Conservation (phyloP, 805 yeast species). For the Kluyveromyces lactis region DNA sequence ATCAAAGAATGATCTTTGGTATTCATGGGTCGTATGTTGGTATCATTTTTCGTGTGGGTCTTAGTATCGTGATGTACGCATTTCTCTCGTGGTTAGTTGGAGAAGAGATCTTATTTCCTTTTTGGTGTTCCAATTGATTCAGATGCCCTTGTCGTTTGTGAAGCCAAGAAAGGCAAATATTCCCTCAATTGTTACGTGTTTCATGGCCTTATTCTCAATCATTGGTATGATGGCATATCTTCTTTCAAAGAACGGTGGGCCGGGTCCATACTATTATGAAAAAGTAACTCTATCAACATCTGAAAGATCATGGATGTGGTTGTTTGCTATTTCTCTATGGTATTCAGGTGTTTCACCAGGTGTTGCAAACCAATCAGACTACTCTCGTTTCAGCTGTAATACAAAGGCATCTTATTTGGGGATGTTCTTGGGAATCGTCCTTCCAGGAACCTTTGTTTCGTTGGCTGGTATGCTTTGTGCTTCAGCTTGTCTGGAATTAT, state of each 20-base stretch:
- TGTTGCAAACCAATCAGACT: conserved; percentile 35
- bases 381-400: conserved; percentile 31
- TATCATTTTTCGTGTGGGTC: conserved; percentile 31
- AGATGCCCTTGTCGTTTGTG: conserved; percentile 22
- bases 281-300: conserved; percentile 19
- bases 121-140: conserved; percentile 32
- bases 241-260: conserved; percentile 27
- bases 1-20: conserved; percentile 34
- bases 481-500: conserved; percentile 27
- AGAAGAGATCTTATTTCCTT: conserved; percentile 35
- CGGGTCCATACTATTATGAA: conserved; percentile 27
- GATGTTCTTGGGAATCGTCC: conserved; percentile 26
- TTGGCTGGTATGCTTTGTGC: conserved; percentile 33
- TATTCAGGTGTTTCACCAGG: conserved; percentile 34
- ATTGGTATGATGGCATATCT: conserved; percentile 28
- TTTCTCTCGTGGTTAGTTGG: conserved; percentile 33
- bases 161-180: conserved; percentile 28
- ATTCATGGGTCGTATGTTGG: conserved; percentile 30
- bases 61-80: conserved; percentile 34
- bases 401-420: conserved; percentile 25
- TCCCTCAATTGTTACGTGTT: conserved; percentile 21
- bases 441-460: conserved; percentile 34
- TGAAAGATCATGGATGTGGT: conserved; percentile 34
- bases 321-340: conserved; percentile 34
- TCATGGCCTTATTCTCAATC: conserved; percentile 24